These are phyloP conservation scores for barrel medic (Medicago truncatula) DNA, from an alignment of 306 rosid genomes.

Conservation along the genomic window MtrunA17r5.0-ANR NC_053044.1:881501-882000, in stretches of 20 bases:
- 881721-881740: background rate
- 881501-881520: constrained; percentile 24
- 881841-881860: constrained; percentile 23
- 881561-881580: background rate
- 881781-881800: constrained; percentile 46
- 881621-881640: constrained; percentile 24
- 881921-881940: background rate
- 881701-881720: constrained; percentile 26
- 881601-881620: constrained; percentile 21
- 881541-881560: constrained; percentile 29
- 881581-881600: constrained; percentile 35
- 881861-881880: background rate
- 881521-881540: constrained; percentile 11
- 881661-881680: constrained; percentile 24
- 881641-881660: constrained; percentile 15
- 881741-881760: constrained; percentile 7
- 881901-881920: background rate
- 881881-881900: background rate
- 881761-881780: constrained; percentile 52
- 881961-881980: background rate
- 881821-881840: constrained; percentile 38
- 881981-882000: constrained; percentile 13
- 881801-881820: constrained; percentile 43
- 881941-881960: background rate
- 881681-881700: background rate